Evolutionary conservation across 768 basidiomycete species (phyloP), one percentile per base, ranked within the genome.

Genomic region (Leccinum subgranulosum): DNA sequence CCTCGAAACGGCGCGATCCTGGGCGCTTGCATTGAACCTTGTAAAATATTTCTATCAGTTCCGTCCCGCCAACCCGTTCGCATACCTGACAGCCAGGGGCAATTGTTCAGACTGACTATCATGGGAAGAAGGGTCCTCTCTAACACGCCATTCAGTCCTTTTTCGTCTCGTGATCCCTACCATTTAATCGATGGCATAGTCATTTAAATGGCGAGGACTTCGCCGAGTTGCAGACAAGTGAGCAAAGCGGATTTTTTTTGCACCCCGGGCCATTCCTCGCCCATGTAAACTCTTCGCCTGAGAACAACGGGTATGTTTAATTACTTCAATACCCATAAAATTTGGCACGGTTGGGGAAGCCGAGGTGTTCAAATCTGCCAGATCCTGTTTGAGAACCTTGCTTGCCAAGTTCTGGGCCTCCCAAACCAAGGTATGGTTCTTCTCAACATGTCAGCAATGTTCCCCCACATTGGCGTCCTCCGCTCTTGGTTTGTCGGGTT

Each of bases 321-420:
- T 67, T 34, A 51, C 52, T 56, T 36, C 21, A 53, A 51, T 54
- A 15, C 47, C 55, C 34, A 41, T 53, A 46, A 58, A 51, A 12
- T 33, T 33, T 33, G 51, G 59, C 47, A 56, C 55, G 15, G 43
- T 34, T 31, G 51, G 33, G 50, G 55, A 61, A 58, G 36, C 56
- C 5, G 28, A 51, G 55, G 14, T 41, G 31, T 45, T 58, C 23
- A n/a, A n/a, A 31, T 63, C 33, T 34, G 33, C 56, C 58, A 59
- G 61, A 65, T 65, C 61, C 66, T 65, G 58, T 56, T 62, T 58
- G 57, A 58, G 63, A 62, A 59, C 55, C 52, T 14, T 55, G 51
- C 49, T 52, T 54, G 54, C 46, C 47, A 43, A 60, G 59, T 60
- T 67, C 56, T 58, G 55, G 51, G 33, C 54, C 48, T 49, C 45